These are phyloP conservation scores for Parietichytrium sp. DNA, from an alignment of 108 stramenopile genomes.

Conservation along the genomic window DNA sequence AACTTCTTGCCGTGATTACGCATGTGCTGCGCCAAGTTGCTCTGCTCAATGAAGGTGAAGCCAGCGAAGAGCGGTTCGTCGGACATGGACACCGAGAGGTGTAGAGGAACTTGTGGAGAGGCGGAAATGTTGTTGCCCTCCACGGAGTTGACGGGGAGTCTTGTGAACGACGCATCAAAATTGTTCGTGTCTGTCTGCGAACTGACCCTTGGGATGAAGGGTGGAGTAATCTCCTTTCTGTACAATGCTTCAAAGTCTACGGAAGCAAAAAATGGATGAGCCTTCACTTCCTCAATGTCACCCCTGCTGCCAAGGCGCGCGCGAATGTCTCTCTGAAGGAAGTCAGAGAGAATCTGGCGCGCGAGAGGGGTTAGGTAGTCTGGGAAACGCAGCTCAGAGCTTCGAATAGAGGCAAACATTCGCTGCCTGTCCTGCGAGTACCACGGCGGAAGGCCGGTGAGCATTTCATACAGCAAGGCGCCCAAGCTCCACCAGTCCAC, in stretches of 20 bases:
- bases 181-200: conserved; percentile 25
- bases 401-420: conserved; percentile 49
- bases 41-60: neutral
- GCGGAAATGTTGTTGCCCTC: conserved; percentile 22
- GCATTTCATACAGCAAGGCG: conserved; percentile 56
- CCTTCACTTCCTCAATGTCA: conserved; percentile 40
- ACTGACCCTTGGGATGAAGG: conserved; percentile 34
- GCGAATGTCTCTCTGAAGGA: conserved; percentile 40
- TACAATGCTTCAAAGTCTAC: conserved; percentile 50
- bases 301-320: conserved; percentile 37
- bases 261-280: conserved; percentile 52
- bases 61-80: neutral
- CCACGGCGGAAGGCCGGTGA: conserved; percentile 56
- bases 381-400: conserved; percentile 49
- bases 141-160: conserved; percentile 19
- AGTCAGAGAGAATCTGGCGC: conserved; percentile 26
- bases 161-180: conserved; percentile 33
- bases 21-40: neutral
- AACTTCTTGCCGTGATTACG: too few relatives aligned
- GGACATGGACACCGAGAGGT: conserved; percentile 1
- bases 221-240: conserved; percentile 28
- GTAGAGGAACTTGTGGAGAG: neutral
- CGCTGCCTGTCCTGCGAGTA: conserved; percentile 51
- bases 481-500: conserved; percentile 59
- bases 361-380: conserved; percentile 31